Conservation (phyloP, 306 rosid genomes). For the Pyrus bretschneideri region DNA sequence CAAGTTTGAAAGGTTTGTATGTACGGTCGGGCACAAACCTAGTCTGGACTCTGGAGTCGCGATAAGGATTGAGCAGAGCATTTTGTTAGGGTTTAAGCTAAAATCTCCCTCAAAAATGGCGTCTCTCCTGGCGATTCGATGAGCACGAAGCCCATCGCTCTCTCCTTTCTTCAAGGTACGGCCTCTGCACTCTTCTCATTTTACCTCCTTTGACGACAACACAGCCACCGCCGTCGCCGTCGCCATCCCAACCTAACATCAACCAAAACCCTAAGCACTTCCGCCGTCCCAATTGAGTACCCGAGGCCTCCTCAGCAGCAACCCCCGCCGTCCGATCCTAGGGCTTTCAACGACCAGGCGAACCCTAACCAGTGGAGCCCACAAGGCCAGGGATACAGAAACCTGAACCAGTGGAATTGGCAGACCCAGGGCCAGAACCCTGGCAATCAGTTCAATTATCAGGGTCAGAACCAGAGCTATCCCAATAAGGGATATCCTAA, state of each 20-base stretch:
- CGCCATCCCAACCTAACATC: background rate
- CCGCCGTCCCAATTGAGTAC: constrained; percentile 37
- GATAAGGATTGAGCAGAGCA: background rate
- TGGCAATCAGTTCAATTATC: constrained; percentile 8
- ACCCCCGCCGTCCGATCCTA: constrained; percentile 36
- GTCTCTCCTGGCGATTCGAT: constrained; percentile 33
- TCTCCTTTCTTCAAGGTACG: constrained; percentile 38
- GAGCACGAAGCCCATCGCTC: constrained; percentile 13
- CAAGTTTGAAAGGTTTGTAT: no score
- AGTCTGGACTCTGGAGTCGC: background rate
- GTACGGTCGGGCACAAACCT: background rate
- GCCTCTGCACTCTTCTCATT: constrained; percentile 13
- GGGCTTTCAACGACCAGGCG: constrained; percentile 10
- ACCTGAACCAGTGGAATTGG: constrained; percentile 22
- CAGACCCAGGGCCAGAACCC: constrained; percentile 25
- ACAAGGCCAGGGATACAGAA: constrained; percentile 16
- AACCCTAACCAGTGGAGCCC: constrained; percentile 28
- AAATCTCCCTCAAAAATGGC: constrained; percentile 21
- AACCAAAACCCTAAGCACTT: no score
- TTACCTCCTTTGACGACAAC: constrained; percentile 1
- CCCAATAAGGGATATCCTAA: constrained; percentile 16
- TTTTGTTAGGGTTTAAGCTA: constrained; percentile 24
- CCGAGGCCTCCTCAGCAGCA: constrained; percentile 27
- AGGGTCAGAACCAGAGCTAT: constrained; percentile 19
- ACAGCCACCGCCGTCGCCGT: background rate